Evolutionary conservation across 1,139 yeast species (phyloP), one percentile per base, ranked within the genome.

Genomic region (Candida tetrigidarum): DNA sequence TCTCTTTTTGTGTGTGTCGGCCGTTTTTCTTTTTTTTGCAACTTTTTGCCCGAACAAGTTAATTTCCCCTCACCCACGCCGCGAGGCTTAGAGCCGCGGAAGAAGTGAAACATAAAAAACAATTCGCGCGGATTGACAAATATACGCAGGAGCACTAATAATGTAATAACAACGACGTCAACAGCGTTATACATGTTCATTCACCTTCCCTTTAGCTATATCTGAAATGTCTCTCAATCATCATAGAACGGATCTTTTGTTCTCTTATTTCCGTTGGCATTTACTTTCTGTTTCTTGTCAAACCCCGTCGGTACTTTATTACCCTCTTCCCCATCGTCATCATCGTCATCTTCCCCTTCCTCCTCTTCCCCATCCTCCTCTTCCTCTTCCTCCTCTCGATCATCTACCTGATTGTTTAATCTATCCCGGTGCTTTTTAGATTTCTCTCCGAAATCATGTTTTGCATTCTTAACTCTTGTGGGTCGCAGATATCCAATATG

Each of bases 401-500:
- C n/a, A n/a, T n/a, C n/a, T n/a, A n/a, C n/a, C n/a, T n/a, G n/a
- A n/a, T n/a, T n/a, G n/a, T n/a, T n/a, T n/a, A n/a, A n/a, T n/a
- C n/a, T n/a, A n/a, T n/a, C n/a, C n/a, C n/a, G n/a, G n/a, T n/a
- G 32, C 12, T 20, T 25, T 15, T 32, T 37, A 5, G n/a, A 10
- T n/a, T 27, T 26, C 8, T 16, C 18, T 10, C 40, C 47, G 18
- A 44, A 38, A 22, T 46, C 42, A 19, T 40, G 49, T 39, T 46
- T 50, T 5, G 27, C 30, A 28, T 48, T 50, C 23, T 50, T 50
- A 16, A 50, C 40, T 12, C 39, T 30, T 6, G 43, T 33, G 2
- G 53, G 53, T 15, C 38, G 45, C 50, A 50, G 51, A 26, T 46
- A 48, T 9, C 50, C 53, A 11, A 46, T 30, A 30, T 48, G 45